phyloP scores from a whole-genome alignment of 768 basidiomycete genomes.

The Mycena amicta region DNA sequence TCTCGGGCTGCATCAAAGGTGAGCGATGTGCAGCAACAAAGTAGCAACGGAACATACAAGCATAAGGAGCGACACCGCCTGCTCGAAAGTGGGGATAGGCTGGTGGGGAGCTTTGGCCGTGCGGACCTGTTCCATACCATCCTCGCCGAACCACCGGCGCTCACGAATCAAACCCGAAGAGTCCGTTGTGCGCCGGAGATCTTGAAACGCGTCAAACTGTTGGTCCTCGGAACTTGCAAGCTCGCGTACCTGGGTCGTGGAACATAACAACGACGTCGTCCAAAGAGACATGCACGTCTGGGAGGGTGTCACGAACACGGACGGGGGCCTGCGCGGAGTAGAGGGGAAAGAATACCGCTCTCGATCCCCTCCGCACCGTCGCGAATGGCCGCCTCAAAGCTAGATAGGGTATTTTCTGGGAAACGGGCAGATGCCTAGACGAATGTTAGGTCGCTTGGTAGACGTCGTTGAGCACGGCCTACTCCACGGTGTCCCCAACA shows the following conservation, averaged over 20 bases:
- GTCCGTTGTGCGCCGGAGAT: constrained; percentile 81
- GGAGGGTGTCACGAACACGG: constrained; percentile 50
- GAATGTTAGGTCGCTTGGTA: constrained; percentile 9
- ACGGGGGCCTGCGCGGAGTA: constrained; percentile 34
- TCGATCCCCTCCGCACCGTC: constrained; percentile 97
- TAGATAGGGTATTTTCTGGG: constrained; percentile 94
- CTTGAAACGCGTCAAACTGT: constrained; percentile 34
- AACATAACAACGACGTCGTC: constrained; percentile 93
- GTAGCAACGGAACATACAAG: constrained; percentile 45
- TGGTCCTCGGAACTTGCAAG: neutral
- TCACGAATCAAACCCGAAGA: constrained; percentile 74
- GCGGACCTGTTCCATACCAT: constrained; percentile 76
- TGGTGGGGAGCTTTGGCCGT: constrained; percentile 83
- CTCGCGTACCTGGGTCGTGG: constrained; percentile 79
- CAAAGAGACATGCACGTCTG: constrained; percentile 93
- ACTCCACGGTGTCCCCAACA: constrained; percentile 58
- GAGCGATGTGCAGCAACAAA: constrained; percentile 11
- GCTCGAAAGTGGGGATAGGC: constrained; percentile 85
- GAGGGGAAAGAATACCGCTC: constrained; percentile 74
- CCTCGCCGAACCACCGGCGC: constrained; percentile 67
- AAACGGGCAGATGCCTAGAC: constrained; percentile 78
- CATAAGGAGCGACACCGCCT: constrained; percentile 83
- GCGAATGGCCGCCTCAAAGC: constrained; percentile 91
- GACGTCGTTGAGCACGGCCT: constrained; percentile 4
- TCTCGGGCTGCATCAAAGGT: constrained; percentile 56